Evolutionary conservation across 1,284 basidiomycete genomes (phyloP), one percentile per base, ranked within the genome.

Genomic region (Tilletia horrida): DNA sequence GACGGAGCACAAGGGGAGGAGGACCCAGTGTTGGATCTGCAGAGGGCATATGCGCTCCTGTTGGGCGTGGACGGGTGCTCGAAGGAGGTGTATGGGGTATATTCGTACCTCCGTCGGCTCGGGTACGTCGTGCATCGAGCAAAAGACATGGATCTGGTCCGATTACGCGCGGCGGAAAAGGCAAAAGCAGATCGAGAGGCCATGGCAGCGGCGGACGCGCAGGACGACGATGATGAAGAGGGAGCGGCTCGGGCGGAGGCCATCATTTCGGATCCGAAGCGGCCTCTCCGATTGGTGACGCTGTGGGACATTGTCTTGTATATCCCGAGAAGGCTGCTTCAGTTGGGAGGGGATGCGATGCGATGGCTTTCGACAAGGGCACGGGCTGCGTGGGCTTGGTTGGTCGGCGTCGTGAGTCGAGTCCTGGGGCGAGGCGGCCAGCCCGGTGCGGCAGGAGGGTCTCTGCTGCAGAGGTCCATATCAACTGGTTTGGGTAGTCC

Each of bases 21-120:
- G 44, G 65, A 62, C 0, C 88, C 91, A 0, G 75, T 52, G 21
- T 27, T 52, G 21, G 23, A 27, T 52, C 23, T 52, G 11, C 21
- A 52, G 13, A n/a, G 50, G n/a, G 50, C 50, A 6, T 52, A 25
- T 14, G 50, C 1, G 3, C 21, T 52, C 50, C 21, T 52, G 1
- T 13, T 52, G n/a, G 50, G 50, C 23, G 23, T 25, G 2, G 50
- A 52, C 23, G 50, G 50, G 13, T 78, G 6, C 78, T 91, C 89
- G 0, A 83, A 92, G 71, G 92, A 96, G 77, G 86, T 88, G 63
- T 94, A 95, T 80, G 92, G 95, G 85, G 91, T 95, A 18, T 97
- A 91, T 78, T 88, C 94, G 0, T 94, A 95, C 80, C 85, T 97
- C 27, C 92, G 90, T 77, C 88, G 95, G 11, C 84, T 97, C 29